A percentile compares a stretch with the other conserved stretches of the same genome.
phyloP scores from a whole-genome alignment of 2,329 filamentous ascomycete species.

The Ophiostoma himal-ulmi region DNA sequence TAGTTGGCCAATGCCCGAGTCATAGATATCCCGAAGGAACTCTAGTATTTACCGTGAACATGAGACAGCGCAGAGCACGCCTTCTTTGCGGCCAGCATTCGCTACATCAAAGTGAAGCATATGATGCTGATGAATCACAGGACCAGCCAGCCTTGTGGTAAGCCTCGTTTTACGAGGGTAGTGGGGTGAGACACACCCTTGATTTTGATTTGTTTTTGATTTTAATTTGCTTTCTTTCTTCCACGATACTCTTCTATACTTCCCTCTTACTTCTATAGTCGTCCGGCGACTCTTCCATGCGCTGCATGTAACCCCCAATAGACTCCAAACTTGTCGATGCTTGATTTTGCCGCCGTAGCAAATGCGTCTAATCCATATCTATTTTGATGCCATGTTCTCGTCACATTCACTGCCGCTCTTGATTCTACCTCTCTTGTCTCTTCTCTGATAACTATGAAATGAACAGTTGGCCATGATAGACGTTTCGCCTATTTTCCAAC shows the following conservation, averaged over 20 bases:
- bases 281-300: not conserved
- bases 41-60: too few species aligned
- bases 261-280: too few species aligned
- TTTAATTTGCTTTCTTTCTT: not conserved
- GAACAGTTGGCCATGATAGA: too few species aligned
- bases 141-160: not conserved
- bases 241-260: too few species aligned
- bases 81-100: not conserved
- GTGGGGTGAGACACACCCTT: not conserved
- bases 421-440: too few species aligned
- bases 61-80: not conserved
- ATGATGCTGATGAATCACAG: not conserved
- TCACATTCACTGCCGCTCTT: not conserved
- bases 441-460: too few species aligned
- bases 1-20: too few species aligned
- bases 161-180: not conserved
- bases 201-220: too few species aligned
- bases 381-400: not conserved
- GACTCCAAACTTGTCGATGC: not conserved
- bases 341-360: too few species aligned
- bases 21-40: too few species aligned
- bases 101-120: not conserved
- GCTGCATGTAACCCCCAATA: not conserved
- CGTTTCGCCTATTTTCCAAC: not conserved
- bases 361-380: too few species aligned